Evolutionary conservation across 495 filamentous ascomycete species (phyloP), one percentile per base, ranked within the genome.

Genomic region (Extremus antarcticus): DNA sequence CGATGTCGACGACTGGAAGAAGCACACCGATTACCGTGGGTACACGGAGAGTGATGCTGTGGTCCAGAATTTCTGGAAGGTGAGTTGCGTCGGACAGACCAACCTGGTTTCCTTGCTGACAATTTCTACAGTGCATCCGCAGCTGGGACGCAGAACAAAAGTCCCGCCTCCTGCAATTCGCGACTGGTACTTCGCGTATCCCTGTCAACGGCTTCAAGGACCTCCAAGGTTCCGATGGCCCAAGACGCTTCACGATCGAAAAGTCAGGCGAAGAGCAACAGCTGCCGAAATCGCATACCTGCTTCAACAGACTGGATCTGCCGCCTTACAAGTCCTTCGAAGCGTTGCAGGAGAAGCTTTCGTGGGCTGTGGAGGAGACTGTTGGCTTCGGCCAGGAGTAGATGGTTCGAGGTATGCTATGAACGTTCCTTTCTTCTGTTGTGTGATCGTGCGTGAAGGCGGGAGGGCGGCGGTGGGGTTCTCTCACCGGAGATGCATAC

Each of bases 171-270:
- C 76, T 99, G 54, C 92, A 99, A 71, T 99, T 97, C 67, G 90
- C 92, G 19, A 99, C 92, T 22, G 92, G 92, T 65, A 99, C 92
- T 23, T 94, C 88, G 24, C 86, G 92, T 69, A 99, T 99, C 60
- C 92, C 92, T 11, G 92, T 99, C 72, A 99, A 99, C 71, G 92
- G 92, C 20, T 99, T 99, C 79, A 99, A 99, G 76, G 92, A 99
- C 73, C 76, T 99, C 56, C 92, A 99, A 72, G 92, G 92, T 29
- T 95, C 89, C 53, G 92, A 99, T 68, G 92, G 92, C 15, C 92
- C 92, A 13, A 76, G 94, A 68, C 74, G 92, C 38, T 99, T 99
- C 65, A 99, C 92, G 7, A 96, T 99, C 66, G 92, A 99, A 70
- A 97, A 97, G 72, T 87, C 89, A 38, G 92, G 92, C 22, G 91